Evolutionary conservation across 148 eudicot species (phyloP).

Genomic region (Fagopyrum tataricum): DNA sequence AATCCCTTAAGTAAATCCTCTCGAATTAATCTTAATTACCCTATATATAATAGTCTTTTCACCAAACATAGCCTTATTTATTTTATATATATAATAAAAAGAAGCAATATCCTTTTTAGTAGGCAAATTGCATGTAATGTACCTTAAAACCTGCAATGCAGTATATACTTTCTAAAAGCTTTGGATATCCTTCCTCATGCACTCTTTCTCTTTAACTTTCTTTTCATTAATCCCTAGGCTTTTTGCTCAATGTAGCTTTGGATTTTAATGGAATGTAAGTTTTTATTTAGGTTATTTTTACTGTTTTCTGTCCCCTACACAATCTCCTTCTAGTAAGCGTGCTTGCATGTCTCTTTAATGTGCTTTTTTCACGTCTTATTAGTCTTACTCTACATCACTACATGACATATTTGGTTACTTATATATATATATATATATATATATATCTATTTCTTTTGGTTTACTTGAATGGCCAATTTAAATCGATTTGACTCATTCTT

Average conservation of each 20-base stretch:
- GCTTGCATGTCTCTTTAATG: constrained; percentile 7
- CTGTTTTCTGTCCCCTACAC: constrained; percentile 12
- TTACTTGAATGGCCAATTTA: background rate
- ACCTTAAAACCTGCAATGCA: constrained; percentile 14
- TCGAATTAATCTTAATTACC: too few species aligned
- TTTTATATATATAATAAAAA: background rate
- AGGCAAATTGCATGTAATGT: constrained; percentile 14
- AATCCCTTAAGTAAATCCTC: too few species aligned
- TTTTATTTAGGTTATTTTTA: background rate
- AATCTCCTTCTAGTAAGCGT: constrained; percentile 10
- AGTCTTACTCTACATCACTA: background rate
- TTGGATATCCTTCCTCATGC: constrained; percentile 6
- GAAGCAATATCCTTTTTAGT: constrained; percentile 10
- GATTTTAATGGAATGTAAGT: background rate
- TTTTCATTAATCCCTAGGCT: constrained; percentile 14
- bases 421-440: too few species aligned
- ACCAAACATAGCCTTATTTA: too few species aligned
- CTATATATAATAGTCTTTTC: too few species aligned
- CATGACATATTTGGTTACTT: too few species aligned
- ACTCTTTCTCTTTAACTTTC: background rate
- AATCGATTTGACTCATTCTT: background rate
- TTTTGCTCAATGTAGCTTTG: background rate
- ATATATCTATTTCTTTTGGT: background rate
- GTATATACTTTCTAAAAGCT: constrained; percentile 16
- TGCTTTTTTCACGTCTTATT: constrained; percentile 8